A percentile compares a stretch with the other conserved stretches of the same genome.
Evolutionary conservation across 768 basidiomycete genomes (phyloP).

Genomic region (Suillus subalutaceus): DNA sequence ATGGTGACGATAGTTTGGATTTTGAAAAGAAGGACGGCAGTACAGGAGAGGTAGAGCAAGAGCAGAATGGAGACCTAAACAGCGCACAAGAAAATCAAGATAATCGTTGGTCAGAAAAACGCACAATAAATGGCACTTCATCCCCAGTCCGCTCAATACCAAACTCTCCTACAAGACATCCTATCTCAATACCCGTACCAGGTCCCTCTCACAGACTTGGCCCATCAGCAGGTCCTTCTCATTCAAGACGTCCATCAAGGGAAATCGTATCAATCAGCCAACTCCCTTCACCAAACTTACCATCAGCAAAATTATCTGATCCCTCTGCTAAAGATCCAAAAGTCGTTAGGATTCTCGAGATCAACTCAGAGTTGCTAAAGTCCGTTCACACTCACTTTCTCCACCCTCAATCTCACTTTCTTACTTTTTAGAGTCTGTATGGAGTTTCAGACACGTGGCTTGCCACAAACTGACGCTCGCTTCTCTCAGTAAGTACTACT

Average conservation of each 20-base stretch:
- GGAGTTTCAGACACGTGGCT: slow-evolving; percentile 58
- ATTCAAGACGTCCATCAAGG: slow-evolving; percentile 28
- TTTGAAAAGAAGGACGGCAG: slow-evolving; percentile 20
- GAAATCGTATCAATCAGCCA: slow-evolving; percentile 33
- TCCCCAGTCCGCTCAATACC: slow-evolving; percentile 19
- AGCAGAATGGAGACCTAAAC: slow-evolving; percentile 20
- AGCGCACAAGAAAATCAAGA: slow-evolving; percentile 17
- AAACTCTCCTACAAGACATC: slow-evolving; percentile 4
- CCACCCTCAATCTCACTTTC: slow-evolving; percentile 11
- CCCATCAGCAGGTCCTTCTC: slow-evolving; percentile 24
- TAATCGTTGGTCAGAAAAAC: slow-evolving; percentile 20
- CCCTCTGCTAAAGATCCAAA: slow-evolving; percentile 43
- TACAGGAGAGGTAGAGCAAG: slow-evolving; percentile 35
- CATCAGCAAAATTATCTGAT: slow-evolving; percentile 16
- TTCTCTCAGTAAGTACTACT: slow-evolving; percentile 56
- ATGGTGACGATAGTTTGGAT: slow-evolving; percentile 47
- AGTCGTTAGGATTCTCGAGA: slow-evolving; percentile 61
- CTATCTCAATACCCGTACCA: slow-evolving; percentile 21
- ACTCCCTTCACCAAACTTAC: slow-evolving; percentile 28
- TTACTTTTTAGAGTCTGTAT: slow-evolving; percentile 52
- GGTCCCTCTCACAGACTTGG: slow-evolving; percentile 21
- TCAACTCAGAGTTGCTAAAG: slow-evolving; percentile 74
- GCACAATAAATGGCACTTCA: slow-evolving; percentile 24
- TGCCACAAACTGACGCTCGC: slow-evolving; percentile 48
- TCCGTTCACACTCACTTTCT: slow-evolving; percentile 34